Percentiles rank a stretch among this genome's conserved stretches.
Conservation (phyloP, 1,284 basidiomycete genomes). For the Cryptococcus sp. region DNA sequence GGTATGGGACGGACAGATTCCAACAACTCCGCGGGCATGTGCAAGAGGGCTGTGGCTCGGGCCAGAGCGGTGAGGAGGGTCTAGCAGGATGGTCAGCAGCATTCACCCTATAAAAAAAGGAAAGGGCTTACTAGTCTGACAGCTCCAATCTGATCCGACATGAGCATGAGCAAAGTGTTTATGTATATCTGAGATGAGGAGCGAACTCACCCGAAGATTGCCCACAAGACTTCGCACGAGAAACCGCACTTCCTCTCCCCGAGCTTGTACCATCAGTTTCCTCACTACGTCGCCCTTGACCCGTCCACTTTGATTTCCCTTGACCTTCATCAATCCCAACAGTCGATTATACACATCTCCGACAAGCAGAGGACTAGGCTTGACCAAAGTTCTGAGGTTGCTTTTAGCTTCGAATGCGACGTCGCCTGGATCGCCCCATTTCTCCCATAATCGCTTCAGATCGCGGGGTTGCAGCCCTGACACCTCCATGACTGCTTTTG, state of each 20-base stretch:
- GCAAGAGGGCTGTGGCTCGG: constrained; percentile 70
- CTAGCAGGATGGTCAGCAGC: constrained; percentile 9
- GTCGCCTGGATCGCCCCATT: constrained; percentile 70
- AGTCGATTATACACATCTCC: constrained; percentile 66
- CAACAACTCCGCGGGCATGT: constrained; percentile 49
- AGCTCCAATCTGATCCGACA: constrained; percentile 69
- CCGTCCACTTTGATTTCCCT: constrained; percentile 72
- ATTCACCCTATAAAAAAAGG: not conserved
- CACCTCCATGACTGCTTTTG: constrained; percentile 76
- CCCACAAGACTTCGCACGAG: constrained; percentile 77
- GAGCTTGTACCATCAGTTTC: constrained; percentile 76
- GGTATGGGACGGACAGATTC: constrained; percentile 51
- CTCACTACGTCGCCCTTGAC: constrained; percentile 78
- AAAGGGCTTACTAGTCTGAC: constrained; percentile 62
- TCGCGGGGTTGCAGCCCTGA: constrained; percentile 72
- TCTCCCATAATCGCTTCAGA: constrained; percentile 62
- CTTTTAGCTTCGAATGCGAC: constrained; percentile 81
- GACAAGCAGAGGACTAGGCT: constrained; percentile 69
- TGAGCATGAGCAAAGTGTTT: not conserved
- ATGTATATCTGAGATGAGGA: not conserved
- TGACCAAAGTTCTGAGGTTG: constrained; percentile 71
- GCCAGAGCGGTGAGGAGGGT: constrained; percentile 81
- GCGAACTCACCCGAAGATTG: constrained; percentile 68
- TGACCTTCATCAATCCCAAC: constrained; percentile 65
- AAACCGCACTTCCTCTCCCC: constrained; percentile 83